Evolutionary conservation across 2,329 filamentous ascomycete genomes (phyloP), one percentile per base, ranked within the genome.

Genomic region (Fusarium verrucosum): DNA sequence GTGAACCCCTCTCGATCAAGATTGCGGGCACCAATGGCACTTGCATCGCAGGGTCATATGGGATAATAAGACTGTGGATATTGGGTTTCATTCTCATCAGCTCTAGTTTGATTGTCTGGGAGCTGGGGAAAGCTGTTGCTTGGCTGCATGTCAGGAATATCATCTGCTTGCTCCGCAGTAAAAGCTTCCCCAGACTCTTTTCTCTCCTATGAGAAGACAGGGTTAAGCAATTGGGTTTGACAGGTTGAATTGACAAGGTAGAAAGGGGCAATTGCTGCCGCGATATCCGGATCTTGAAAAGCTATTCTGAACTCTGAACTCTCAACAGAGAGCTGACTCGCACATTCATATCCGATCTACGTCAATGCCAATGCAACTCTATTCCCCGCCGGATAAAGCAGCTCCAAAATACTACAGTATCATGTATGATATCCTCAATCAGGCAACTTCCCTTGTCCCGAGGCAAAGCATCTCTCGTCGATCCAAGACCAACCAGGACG

Each of bases 11-110:
- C 64, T 52, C 43, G 28, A 45, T 20, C 23, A 57, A 44, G 36
- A 58, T 55, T 70, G 68, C 68, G 68, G 68, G 68, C 68, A 70
- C 68, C 68, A 70, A 70, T 70, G 43, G 46, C 43, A 45, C 19
- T 58, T 41, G 47, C 54, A 49, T 57, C 40, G 10, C 19, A 40
- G 37, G 55, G 50, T 68, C 68, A 66, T 65, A 53, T 50, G 62
- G 47, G 46, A 28, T 47, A 53, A 57, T 40, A 40, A 25, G 28
- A 46, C 45, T 37, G 62, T 43, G 62, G 57, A 53, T 52, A 56
- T 54, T 38, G 57, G n/a, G 62, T 66, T 69, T 51, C 65, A 70
- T 65, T 50, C 11, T 8, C 50, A 61, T 52, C 50, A 50, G 57
- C 40, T 56, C 37, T 58, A 52, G 47, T 25, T 36, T 28, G 19